Percentiles rank a stretch among this genome's conserved stretches.
Conservation (phyloP, 441 rosid genomes). For the Jatropha podagrica region DNA sequence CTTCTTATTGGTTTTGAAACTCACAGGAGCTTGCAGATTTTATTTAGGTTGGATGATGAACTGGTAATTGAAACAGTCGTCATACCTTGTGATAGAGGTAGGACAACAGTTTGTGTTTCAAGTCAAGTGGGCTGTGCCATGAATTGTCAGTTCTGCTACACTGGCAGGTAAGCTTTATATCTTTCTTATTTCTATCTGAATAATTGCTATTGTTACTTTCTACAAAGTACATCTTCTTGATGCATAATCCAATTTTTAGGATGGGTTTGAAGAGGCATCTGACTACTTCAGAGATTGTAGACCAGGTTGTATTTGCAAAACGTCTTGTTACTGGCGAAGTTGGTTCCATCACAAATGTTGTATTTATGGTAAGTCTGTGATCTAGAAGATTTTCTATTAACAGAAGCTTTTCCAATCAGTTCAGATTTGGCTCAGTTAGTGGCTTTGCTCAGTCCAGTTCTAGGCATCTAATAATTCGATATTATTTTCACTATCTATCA, state of each 20-base stretch:
- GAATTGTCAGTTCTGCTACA: slow-evolving; percentile 96
- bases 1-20: slow-evolving; percentile 64
- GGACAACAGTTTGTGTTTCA: slow-evolving; percentile 87
- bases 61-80: slow-evolving; percentile 76
- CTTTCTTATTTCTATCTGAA: slow-evolving; percentile 5
- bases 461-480: neutral
- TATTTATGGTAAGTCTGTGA: slow-evolving; percentile 70
- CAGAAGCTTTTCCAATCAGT: neutral
- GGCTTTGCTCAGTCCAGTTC: too few species aligned
- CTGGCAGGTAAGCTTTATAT: slow-evolving; percentile 60
- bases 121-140: slow-evolving; percentile 94
- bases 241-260: slow-evolving; percentile 35
- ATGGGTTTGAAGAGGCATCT: slow-evolving; percentile 90
- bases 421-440: neutral
- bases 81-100: slow-evolving; percentile 82
- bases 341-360: slow-evolving; percentile 78
- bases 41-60: slow-evolving; percentile 76
- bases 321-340: slow-evolving; percentile 57
- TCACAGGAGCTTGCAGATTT: slow-evolving; percentile 90
- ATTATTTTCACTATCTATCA: neutral
- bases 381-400: neutral
- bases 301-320: slow-evolving; percentile 80
- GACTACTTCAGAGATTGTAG: slow-evolving; percentile 83
- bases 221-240: slow-evolving; percentile 1
- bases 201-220: neutral